A percentile compares a stretch with the other conserved stretches of the same genome.
Conservation (phyloP, 495 filamentous ascomycete species). For the Astrothelium subdiscretum region DNA sequence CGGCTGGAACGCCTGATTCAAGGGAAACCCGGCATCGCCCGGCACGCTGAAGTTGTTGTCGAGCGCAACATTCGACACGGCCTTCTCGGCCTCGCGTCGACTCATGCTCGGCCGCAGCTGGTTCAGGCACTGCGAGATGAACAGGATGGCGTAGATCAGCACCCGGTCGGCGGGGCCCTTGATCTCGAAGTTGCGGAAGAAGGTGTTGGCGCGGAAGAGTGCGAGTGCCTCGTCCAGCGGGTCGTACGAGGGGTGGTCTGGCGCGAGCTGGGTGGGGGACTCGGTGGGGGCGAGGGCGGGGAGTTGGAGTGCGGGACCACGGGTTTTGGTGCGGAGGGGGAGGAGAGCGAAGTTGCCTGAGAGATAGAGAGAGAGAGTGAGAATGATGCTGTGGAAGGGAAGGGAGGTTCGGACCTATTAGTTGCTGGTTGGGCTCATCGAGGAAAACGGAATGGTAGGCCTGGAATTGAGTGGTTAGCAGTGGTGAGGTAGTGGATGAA, state of each 20-base stretch:
- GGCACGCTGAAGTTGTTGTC: slow-evolving; percentile 86
- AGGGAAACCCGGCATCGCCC: slow-evolving; percentile 83
- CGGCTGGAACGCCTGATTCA: slow-evolving; percentile 78
- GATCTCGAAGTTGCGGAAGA: slow-evolving; percentile 99
- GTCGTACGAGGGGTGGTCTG: slow-evolving; percentile 83
- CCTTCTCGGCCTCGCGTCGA: slow-evolving; percentile 35
- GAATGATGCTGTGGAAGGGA: slow-evolving; percentile 22
- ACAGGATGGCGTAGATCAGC: slow-evolving; percentile 93
- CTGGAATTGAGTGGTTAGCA: slow-evolving; percentile 31
- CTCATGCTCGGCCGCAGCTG: slow-evolving; percentile 69
- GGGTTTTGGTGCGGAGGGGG: slow-evolving; percentile 82
- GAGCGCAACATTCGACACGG: slow-evolving; percentile 56
- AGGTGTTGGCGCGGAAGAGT: slow-evolving; percentile 93
- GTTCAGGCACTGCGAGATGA: slow-evolving; percentile 73
- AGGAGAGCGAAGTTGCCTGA: slow-evolving; percentile 87
- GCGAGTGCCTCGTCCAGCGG: slow-evolving; percentile 84
- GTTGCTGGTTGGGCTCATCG: slow-evolving; percentile 56
- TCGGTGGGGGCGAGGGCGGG: slow-evolving; percentile 56
- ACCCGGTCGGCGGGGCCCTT: slow-evolving; percentile 90
- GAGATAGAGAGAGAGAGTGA: slow-evolving; percentile 1
- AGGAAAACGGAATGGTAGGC: slow-evolving; percentile 94
- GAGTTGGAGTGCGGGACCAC: slow-evolving; percentile 82
- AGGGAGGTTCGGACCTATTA: slow-evolving; percentile 42
- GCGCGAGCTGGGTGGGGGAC: slow-evolving; percentile 62
- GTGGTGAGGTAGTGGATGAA: background rate